Conservation (phyloP, 2,329 filamentous ascomycete species). For the Clathrospora elynae region DNA sequence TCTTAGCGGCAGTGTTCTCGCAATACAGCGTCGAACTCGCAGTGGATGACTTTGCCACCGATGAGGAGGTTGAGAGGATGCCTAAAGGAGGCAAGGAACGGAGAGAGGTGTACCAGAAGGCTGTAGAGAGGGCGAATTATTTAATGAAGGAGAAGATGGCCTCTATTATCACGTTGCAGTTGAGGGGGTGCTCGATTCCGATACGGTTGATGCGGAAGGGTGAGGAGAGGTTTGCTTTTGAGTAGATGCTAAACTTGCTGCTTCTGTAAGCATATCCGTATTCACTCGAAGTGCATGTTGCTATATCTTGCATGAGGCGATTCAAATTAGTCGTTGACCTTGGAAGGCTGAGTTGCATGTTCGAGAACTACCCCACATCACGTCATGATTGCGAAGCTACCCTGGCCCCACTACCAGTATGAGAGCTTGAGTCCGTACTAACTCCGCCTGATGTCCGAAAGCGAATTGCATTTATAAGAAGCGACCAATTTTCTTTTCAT, state of each 20-base stretch:
- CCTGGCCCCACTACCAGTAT: too few species aligned
- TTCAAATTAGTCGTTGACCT: too few species aligned
- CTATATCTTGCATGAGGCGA: too few species aligned
- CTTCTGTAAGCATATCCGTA: neutral
- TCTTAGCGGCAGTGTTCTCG: constrained; percentile 58
- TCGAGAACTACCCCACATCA: constrained; percentile 26
- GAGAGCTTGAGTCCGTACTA: constrained; percentile 2
- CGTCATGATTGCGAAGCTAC: constrained; percentile 23
- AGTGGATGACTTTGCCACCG: constrained; percentile 56
- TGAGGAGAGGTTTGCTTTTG: constrained; percentile 65
- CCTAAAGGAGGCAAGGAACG: constrained; percentile 54
- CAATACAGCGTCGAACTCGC: constrained; percentile 72
- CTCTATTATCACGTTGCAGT: constrained; percentile 73
- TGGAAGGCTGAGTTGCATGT: too few species aligned
- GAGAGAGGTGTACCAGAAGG: constrained; percentile 64
- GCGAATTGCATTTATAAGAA: constrained; percentile 6
- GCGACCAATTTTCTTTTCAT: too few species aligned
- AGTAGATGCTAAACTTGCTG: constrained; percentile 14
- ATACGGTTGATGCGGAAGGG: constrained; percentile 72
- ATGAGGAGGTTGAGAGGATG: constrained; percentile 50
- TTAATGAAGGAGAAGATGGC: constrained; percentile 61
- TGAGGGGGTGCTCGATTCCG: constrained; percentile 65
- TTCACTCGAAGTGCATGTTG: too few species aligned
- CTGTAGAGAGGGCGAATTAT: constrained; percentile 60
- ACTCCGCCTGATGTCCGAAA: constrained; percentile 1